Base-by-base conservation (phyloP, 495 filamentous ascomycete species). In the Penicillium antarcticum region DNA sequence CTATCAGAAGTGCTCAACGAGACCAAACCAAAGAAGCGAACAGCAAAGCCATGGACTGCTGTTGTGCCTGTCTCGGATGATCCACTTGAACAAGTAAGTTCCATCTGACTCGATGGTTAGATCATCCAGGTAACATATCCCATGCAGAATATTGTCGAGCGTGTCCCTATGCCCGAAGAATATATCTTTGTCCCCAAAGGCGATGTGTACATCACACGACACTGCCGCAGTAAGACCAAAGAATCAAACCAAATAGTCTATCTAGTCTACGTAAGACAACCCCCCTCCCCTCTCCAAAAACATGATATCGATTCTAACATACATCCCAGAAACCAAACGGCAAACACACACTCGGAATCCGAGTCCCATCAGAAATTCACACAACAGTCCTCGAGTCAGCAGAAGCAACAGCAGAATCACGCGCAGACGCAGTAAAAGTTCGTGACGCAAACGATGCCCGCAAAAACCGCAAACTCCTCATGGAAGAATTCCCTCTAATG, bases 141-240 rank as follows among this genome's bases (percentile, higher is more conserved):
- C 26, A n/a, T 2, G 17, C 36, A 74, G 71, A 72, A 70, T 43
- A 66, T 72, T 42, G 53, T 63, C 23, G 45, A 61, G 19, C 36
- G 18, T 19, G 43, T 53, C 2, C 57, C 60, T 3, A 46, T 67
- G 45, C 65, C 64, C 16, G 45, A 58, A 12, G 67, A 59, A 9
- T 80, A 80, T 59, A 56, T 68, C 12, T 79, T 79, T 52, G 77
- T 80, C 29, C 71, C 68, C n/a, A 76, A 71, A 52, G 79, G 78
- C 9, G 64, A 75, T 53, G 65, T 71, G 17, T 80, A 80, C 57
- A 67, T 80, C 18, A 82, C 78, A 16, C 62, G 73, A 4, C 59
- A 78, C 48, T 79, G 75, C 45, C 72, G 73, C n/a, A 61, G 52
- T 31, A 65, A 70, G 23, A 79, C 76, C 13, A 74, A 75, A 48